Evolutionary conservation across 2,329 filamentous ascomycete genomes (phyloP).

Genomic region (Hypoxylon sp.): DNA sequence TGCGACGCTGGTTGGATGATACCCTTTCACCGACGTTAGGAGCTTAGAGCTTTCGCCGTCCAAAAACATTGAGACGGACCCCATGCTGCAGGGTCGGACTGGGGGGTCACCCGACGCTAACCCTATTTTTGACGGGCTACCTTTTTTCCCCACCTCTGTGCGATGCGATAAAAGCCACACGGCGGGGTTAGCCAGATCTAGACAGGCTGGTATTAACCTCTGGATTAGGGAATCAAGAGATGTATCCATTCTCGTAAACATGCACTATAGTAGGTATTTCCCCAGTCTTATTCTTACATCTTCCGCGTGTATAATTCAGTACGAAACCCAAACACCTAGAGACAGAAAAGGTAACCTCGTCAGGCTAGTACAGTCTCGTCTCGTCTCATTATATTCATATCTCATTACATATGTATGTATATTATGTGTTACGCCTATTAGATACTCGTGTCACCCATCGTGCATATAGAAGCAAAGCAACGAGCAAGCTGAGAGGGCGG

Average conservation of each 20-base stretch:
- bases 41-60: conserved; percentile 5
- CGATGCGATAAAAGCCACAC: conserved; percentile 39
- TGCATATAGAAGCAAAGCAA: conserved; percentile 28
- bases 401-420: conserved; percentile 11
- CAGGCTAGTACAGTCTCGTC: conserved; percentile 14
- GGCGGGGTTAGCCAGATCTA: conserved; percentile 32
- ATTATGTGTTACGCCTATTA: conserved; percentile 20
- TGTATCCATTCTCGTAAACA: neutral
- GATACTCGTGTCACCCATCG: conserved; percentile 30
- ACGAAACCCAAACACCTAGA: neutral
- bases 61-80: conserved; percentile 12
- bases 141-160: conserved; percentile 26
- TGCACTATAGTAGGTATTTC: neutral
- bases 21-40: conserved; percentile 3
- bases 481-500: conserved; percentile 26
- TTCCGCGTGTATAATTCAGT: conserved; percentile 14
- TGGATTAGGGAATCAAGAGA: too few relatives aligned
- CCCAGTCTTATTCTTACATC: conserved; percentile 6
- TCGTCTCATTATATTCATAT: conserved; percentile 26
- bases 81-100: conserved; percentile 37
- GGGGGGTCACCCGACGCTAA: conserved; percentile 36
- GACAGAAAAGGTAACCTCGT: conserved; percentile 8
- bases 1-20: neutral
- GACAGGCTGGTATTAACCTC: too few relatives aligned
- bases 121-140: conserved; percentile 5